Evolutionary conservation across 2,329 filamentous ascomycete species (phyloP).

Genomic region (Thelonectria olida): DNA sequence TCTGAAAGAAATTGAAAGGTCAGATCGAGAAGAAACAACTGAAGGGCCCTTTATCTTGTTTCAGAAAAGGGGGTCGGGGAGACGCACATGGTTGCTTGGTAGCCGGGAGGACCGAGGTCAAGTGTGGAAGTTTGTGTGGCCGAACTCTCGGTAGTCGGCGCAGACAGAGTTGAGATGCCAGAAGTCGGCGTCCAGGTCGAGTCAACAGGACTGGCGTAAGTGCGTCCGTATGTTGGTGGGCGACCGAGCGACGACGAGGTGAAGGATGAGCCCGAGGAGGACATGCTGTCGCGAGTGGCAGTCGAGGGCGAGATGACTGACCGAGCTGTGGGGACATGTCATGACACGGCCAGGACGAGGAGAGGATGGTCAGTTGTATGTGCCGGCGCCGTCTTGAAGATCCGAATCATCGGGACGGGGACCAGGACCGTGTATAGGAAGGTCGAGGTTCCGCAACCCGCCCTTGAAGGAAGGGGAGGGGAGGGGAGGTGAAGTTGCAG

Average conservation of each 20-base stretch:
- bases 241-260: conserved; percentile 55
- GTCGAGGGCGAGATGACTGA: conserved; percentile 41
- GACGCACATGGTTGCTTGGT: conserved; percentile 62
- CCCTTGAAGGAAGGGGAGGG: conserved; percentile 8
- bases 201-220: conserved; percentile 54
- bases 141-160: conserved; percentile 49
- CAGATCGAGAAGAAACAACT: conserved; percentile 28
- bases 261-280: conserved; percentile 60
- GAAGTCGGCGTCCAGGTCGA: conserved; percentile 58
- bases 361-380: conserved; percentile 32
- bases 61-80: conserved; percentile 2
- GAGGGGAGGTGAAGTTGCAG: background rate
- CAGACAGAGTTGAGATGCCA: conserved; percentile 54
- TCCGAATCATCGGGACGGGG: conserved; percentile 28
- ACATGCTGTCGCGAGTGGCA: conserved; percentile 48
- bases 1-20: conserved; percentile 44
- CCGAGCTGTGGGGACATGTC: conserved; percentile 43
- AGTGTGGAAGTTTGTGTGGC: conserved; percentile 53
- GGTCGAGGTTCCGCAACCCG: conserved; percentile 23
- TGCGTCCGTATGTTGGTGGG: conserved; percentile 52
- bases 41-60: background rate
- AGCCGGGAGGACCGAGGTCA: conserved; percentile 62
- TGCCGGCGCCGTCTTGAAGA: conserved; percentile 34
- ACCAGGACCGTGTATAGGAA: conserved; percentile 1
- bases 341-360: conserved; percentile 41